Evolutionary conservation across 352 stramenopile genomes (phyloP).

Genomic region (Poterioochromonas sp.): DNA sequence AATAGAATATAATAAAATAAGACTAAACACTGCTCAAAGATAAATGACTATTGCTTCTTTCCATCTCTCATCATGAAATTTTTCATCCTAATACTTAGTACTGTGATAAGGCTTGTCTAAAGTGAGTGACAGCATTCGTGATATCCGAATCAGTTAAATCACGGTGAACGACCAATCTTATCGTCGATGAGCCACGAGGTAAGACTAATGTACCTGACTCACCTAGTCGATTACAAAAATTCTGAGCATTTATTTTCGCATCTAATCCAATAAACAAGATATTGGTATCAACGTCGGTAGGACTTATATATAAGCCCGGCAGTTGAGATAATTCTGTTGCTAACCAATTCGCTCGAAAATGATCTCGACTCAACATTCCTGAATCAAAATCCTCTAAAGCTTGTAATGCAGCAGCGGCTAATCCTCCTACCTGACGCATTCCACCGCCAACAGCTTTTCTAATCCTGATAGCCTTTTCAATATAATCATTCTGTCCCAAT

Average conservation of each 20-base stretch:
- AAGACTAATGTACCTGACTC: background rate
- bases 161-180: background rate
- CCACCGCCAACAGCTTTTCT: conserved; percentile 90
- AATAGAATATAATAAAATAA: no score
- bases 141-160: background rate
- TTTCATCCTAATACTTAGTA: no score
- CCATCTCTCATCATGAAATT: no score
- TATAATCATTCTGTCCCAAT: conserved; percentile 71
- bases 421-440: conserved; percentile 87
- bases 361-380: conserved; percentile 59
- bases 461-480: conserved; percentile 57
- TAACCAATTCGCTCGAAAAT: conserved; percentile 62
- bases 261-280: conserved; percentile 63
- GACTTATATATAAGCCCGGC: conserved; percentile 56
- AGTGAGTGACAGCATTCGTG: background rate
- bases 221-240: background rate
- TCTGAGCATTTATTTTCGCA: no score
- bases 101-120: no score
- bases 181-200: background rate
- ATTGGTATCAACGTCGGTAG: conserved; percentile 65
- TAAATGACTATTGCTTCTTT: no score
- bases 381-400: conserved; percentile 72
- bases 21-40: no score
- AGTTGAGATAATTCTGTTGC: conserved; percentile 56
- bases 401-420: conserved; percentile 80